phyloP scores from a whole-genome alignment of 441 rosid species.

The Erodium texanum region DNA sequence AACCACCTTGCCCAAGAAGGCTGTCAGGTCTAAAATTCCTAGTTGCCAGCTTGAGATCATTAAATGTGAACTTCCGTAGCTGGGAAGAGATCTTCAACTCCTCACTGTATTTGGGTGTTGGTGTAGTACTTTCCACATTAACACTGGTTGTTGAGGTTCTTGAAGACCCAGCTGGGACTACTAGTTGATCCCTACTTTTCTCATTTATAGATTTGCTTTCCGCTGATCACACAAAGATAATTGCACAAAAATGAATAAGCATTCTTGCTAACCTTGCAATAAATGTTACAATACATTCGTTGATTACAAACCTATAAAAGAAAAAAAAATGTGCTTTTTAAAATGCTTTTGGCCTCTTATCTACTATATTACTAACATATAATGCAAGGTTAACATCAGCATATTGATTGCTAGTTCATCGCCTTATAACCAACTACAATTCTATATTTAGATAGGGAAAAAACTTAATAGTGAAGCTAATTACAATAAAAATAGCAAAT shows the following conservation, averaged over 20 bases:
- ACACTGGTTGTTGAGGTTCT: conserved; percentile 31
- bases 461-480: background rate
- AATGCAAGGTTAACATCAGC: background rate
- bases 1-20: conserved; percentile 49
- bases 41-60: conserved; percentile 37
- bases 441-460: background rate
- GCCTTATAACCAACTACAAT: background rate
- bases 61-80: conserved; percentile 36
- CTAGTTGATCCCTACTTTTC: conserved; percentile 41
- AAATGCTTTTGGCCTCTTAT: background rate
- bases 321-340: background rate
- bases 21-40: conserved; percentile 47
- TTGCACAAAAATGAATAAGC: conserved; percentile 11
- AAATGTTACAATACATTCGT: background rate
- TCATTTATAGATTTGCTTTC: conserved; percentile 43
- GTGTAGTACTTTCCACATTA: conserved; percentile 38
- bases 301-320: background rate
- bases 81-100: conserved; percentile 41
- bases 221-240: conserved; percentile 27
- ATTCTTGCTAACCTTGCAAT: background rate
- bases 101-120: conserved; percentile 37
- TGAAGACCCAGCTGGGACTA: conserved; percentile 35
- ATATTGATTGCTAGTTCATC: background rate
- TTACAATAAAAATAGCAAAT: background rate
- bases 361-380: background rate